Evolutionary conservation across 2,329 filamentous ascomycete genomes (phyloP), one percentile per base, ranked within the genome.

Genomic region (Dothiorella sarmentorum): DNA sequence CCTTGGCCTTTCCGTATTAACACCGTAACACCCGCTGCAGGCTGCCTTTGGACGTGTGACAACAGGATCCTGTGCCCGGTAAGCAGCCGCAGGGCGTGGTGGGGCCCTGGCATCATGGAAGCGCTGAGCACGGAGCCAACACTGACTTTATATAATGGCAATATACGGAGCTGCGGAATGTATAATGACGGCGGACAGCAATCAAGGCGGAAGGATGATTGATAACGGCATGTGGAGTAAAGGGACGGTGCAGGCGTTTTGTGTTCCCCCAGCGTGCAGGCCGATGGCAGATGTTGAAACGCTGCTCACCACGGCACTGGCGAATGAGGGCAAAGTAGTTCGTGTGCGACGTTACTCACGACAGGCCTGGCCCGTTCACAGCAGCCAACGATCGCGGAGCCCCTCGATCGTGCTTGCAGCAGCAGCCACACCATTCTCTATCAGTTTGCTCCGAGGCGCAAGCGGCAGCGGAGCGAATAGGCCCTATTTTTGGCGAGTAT

Each of bases 161-260:
- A 52, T 52, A 52, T 52, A 52, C 7, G 18, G 47, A 22, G 47
- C 20, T 52, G 13, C 10, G 6, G 33, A 38, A 13, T 38, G 13
- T 52, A 27, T 37, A 18, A 52, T 27, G 47, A 52, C 9, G 47
- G 22, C 15, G n/a, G 29, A 31, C 27, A 26, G 26, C 47, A 52
- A 52, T 37, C 31, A 38, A 52, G n/a, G 17, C 45, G 29, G 29
- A 17, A 17, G n/a, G n/a, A 22, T 35, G 45, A 52, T 52, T 33
- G 47, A 22, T 27, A 38, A 52, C 47, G 47, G 47, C 47, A 52
- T 38, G 47, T 52, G 47, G 31, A 37, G 47, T 52, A 52, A 52
- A 52, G 31, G n/a, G 47, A 37, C 47, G 47, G 47, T 52, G 47
- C n/a, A 52, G 47, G 47, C 31, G 47, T 38, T 52, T 33, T 38